Conservation (phyloP, 208 protist species). For the Zelonia costaricensis region DNA sequence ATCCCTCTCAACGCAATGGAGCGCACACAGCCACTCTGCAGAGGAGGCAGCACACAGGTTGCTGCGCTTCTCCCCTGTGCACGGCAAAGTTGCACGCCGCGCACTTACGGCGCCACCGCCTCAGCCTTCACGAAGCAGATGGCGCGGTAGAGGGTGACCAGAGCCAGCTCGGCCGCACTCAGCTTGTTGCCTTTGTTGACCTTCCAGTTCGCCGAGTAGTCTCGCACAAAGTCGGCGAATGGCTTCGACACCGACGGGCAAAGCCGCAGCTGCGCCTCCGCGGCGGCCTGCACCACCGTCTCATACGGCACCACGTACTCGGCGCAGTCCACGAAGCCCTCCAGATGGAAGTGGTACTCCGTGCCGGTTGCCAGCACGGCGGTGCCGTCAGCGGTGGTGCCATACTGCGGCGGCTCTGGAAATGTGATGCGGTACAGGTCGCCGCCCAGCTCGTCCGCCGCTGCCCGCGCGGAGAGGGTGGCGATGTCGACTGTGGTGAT, state of each 20-base stretch:
- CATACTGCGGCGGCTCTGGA: conserved; percentile 10
- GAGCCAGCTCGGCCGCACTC: conserved; percentile 46
- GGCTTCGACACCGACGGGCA: conserved; percentile 25
- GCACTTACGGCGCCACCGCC: background rate
- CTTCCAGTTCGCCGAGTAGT: conserved; percentile 40
- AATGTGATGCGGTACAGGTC: conserved; percentile 37
- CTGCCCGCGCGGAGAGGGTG: conserved; percentile 44
- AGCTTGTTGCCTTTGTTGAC: conserved; percentile 67
- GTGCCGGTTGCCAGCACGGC: conserved; percentile 44
- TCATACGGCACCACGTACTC: conserved; percentile 79
- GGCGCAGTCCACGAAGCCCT: conserved; percentile 88
- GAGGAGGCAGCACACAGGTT: too few relatives aligned
- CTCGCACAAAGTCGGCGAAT: conserved; percentile 42
- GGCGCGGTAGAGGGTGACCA: conserved; percentile 68
- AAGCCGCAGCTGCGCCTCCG: conserved; percentile 16
- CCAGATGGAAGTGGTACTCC: conserved; percentile 75
- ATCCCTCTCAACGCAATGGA: too few relatives aligned
- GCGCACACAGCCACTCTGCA: too few relatives aligned
- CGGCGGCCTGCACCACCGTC: conserved; percentile 30
- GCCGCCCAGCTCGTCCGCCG: conserved; percentile 24
- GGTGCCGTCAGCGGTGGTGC: conserved; percentile 1
- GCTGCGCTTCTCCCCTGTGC: background rate
- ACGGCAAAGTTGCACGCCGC: background rate
- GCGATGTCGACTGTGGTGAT: conserved; percentile 72
- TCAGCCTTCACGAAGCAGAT: conserved; percentile 65